Evolutionary conservation across 1,139 yeast genomes (phyloP), one percentile per base, ranked within the genome.

Genomic region (Zygoascus hellenicus): DNA sequence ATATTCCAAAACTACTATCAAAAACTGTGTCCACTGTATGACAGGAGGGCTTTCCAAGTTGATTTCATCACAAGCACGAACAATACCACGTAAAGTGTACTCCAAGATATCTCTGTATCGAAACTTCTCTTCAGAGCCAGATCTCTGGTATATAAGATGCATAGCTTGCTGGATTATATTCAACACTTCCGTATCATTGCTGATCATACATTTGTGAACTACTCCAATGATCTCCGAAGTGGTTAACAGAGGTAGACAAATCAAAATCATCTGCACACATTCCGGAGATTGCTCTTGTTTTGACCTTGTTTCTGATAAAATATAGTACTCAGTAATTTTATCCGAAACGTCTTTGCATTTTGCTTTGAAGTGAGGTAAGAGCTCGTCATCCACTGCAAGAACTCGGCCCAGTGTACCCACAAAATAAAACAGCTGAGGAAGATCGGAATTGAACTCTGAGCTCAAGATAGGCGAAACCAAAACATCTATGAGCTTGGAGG

Each of bases 381-480:
- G 13, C 3, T 35, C 40, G 5, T 35, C 39, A 22, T 43, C 46
- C 3, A n/a, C 16, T 9, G 34, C 29, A n/a, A 57, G 34, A 2
- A 53, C 56, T 29, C 44, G 30, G 5, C 43, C 40, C 2, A 57
- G 26, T 5, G 47, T 49, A 2, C 46, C 42, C 13, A 49, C 49
- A 37, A 52, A 43, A 45, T 57, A 57, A 9, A 48, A 45, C 30
- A 50, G 45, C 9, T 46, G 41, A 10, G 50, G 51, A 15, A 51
- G 35, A 37, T 56, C 59, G 17, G 50, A 52, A 5, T 35, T 36
- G n/a, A 31, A 11, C 13, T 19, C 14, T 9, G 36, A 31, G 14
- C 22, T 30, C 22, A 80, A 61, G 11, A 82, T 59, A 0, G 83
- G 80, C 38, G 72, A 68, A 4, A 80, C 71, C 28, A 81, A 57